These are phyloP conservation scores for Didymella keratinophila DNA, from an alignment of 2,329 filamentous ascomycete genomes.

Conservation along the genomic window DNA sequence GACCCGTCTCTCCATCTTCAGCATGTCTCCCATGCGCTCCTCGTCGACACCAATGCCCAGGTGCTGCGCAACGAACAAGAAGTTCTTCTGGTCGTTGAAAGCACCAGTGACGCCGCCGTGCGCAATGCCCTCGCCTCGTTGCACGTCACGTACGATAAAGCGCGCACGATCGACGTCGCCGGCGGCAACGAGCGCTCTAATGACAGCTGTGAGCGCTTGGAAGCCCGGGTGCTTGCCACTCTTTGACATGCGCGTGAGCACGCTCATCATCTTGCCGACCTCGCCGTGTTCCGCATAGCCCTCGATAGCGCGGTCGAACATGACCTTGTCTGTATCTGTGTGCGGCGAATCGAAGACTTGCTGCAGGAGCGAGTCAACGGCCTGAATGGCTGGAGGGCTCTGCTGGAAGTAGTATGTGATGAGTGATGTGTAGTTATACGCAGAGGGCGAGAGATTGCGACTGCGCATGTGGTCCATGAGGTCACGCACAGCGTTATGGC, in stretches of 20 bases:
- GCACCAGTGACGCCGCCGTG: slow-evolving; percentile 31
- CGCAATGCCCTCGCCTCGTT: slow-evolving; percentile 42
- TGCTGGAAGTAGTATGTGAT: slow-evolving; percentile 71
- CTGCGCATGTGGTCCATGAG: slow-evolving; percentile 70
- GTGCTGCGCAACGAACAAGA: slow-evolving; percentile 24
- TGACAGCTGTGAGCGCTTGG: slow-evolving; percentile 50
- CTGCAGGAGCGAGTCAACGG: slow-evolving; percentile 66
- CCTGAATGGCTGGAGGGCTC: slow-evolving; percentile 64
- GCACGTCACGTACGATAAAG: slow-evolving; percentile 50
- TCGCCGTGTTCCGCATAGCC: slow-evolving; percentile 68
- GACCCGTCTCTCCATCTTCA: slow-evolving; percentile 9
- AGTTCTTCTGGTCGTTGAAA: slow-evolving; percentile 22
- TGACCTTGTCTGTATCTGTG: slow-evolving; percentile 60
- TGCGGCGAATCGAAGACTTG: slow-evolving; percentile 49
- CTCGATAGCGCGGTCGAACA: slow-evolving; percentile 75
- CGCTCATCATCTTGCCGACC: slow-evolving; percentile 54
- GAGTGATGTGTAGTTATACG: slow-evolving; percentile 78
- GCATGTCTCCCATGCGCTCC: slow-evolving; percentile 23
- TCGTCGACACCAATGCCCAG: slow-evolving; percentile 25
- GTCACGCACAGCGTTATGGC: slow-evolving; percentile 62
- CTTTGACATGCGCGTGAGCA: slow-evolving; percentile 51
- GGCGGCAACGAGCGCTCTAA: slow-evolving; percentile 49
- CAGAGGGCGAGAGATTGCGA: slow-evolving; percentile 61
- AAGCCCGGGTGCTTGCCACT: slow-evolving; percentile 55
- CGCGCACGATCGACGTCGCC: slow-evolving; percentile 47